phyloP scores from a whole-genome alignment of 139 green algal species.

The Penium margaritaceum region DNA sequence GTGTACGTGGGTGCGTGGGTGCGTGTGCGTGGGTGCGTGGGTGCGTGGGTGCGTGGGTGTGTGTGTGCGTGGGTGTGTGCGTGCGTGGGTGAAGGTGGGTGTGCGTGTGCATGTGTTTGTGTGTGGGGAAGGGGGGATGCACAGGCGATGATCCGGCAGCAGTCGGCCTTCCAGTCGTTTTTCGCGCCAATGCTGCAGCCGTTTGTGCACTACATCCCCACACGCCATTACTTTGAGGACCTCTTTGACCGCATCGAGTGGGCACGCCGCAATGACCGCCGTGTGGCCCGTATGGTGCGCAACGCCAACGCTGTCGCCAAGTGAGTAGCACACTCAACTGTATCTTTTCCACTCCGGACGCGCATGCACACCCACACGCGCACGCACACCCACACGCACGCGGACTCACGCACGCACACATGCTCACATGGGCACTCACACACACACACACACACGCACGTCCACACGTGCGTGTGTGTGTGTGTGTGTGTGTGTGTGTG shows the following conservation, averaged over 20 bases:
- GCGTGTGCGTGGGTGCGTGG: too few species aligned
- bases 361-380: neutral
- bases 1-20: too few species aligned
- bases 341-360: neutral
- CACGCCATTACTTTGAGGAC: conserved; percentile 27
- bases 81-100: too few species aligned
- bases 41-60: too few species aligned
- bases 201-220: conserved; percentile 21
- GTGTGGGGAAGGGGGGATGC: too few species aligned
- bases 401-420: neutral
- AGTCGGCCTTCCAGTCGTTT: conserved; percentile 27
- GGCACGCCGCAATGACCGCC: conserved; percentile 2
- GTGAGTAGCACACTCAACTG: neutral
- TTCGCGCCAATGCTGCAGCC: conserved; percentile 23
- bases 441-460: too few species aligned
- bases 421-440: too few species aligned
- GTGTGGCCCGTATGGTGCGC: neutral
- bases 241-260: conserved; percentile 4
- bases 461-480: too few species aligned
- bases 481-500: too few species aligned
- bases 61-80: too few species aligned
- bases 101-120: too few species aligned
- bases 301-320: conserved; percentile 13
- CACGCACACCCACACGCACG: neutral
- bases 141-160: conserved; percentile 36